phyloP scores from a whole-genome alignment of 768 basidiomycete genomes.

The Solioccasus polychromus region DNA sequence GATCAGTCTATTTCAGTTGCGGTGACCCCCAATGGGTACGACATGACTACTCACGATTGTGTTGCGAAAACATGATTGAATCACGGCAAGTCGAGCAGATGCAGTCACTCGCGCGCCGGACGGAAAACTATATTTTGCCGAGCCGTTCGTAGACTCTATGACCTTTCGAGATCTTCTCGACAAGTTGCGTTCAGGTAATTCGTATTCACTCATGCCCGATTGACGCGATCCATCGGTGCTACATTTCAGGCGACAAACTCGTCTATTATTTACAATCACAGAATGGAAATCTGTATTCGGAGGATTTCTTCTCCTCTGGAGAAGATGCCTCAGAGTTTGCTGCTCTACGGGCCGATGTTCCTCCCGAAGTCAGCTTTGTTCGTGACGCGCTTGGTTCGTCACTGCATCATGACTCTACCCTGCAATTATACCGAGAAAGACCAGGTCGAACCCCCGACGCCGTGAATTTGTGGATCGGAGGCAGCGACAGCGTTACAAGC shows the following conservation, averaged over 20 bases:
- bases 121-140: constrained; percentile 65
- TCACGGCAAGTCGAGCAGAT: constrained; percentile 62
- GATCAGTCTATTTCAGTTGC: constrained; percentile 63
- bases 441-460: constrained; percentile 73
- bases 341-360: constrained; percentile 62
- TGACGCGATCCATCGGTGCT: not conserved
- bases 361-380: constrained; percentile 69
- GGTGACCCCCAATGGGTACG: constrained; percentile 81
- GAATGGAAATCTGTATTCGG: constrained; percentile 80
- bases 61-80: constrained; percentile 13
- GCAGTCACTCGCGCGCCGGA: constrained; percentile 57
- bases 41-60: not conserved
- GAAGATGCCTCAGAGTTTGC: constrained; percentile 56
- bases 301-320: constrained; percentile 36
- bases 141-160: constrained; percentile 71
- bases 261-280: constrained; percentile 85
- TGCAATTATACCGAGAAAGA: not conserved
- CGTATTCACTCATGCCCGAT: not conserved
- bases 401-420: not conserved
- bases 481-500: constrained; percentile 71
- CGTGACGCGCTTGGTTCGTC: constrained; percentile 71
- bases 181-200: constrained; percentile 36
- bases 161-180: constrained; percentile 54
- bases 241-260: constrained; percentile 19
- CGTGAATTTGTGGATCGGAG: constrained; percentile 92